A percentile compares a stretch with the other conserved stretches of the same genome.
phyloP scores from a whole-genome alignment of 306 rosid genomes.

The Delonix regia region DNA sequence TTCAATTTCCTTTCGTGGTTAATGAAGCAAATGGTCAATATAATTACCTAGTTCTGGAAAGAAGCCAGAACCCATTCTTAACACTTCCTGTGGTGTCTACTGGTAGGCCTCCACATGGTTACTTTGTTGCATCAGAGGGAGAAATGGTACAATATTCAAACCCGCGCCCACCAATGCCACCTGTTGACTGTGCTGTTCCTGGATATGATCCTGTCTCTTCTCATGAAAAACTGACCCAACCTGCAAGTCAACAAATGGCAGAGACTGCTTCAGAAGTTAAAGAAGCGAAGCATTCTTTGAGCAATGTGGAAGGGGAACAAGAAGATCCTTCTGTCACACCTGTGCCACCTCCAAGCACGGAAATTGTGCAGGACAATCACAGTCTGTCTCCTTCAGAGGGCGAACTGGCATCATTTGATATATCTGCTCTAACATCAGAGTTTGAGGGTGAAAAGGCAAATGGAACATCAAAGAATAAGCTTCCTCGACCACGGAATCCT shows the following conservation, averaged over 20 bases:
- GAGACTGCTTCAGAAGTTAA: conserved; percentile 52
- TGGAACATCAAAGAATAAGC: conserved; percentile 59
- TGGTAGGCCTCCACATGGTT: conserved; percentile 43
- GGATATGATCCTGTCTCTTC: conserved; percentile 38
- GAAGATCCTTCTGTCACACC: conserved; percentile 37
- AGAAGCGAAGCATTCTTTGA: conserved; percentile 35
- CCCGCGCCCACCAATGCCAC: conserved; percentile 38
- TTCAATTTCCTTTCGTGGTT: conserved; percentile 55
- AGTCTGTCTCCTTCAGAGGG: conserved; percentile 45
- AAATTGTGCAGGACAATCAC: conserved; percentile 50
- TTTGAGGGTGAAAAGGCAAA: conserved; percentile 57
- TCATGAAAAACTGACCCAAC: conserved; percentile 38
- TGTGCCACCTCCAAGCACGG: conserved; percentile 42
- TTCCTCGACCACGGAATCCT: conserved; percentile 95
- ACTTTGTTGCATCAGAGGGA: conserved; percentile 44
- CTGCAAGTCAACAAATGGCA: conserved; percentile 40
- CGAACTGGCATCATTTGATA: conserved; percentile 50
- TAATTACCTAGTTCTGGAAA: conserved; percentile 51
- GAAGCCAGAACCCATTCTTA: conserved; percentile 55
- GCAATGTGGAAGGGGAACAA: conserved; percentile 51
- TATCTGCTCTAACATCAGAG: conserved; percentile 46
- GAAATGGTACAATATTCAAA: conserved; percentile 43
- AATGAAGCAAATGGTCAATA: conserved; percentile 49
- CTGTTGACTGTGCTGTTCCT: background rate
- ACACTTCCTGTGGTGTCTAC: conserved; percentile 43